Evolutionary conservation across 2,329 filamentous ascomycete genomes (phyloP), one percentile per base, ranked within the genome.

Genomic region (Cladosporium cucumerinum): DNA sequence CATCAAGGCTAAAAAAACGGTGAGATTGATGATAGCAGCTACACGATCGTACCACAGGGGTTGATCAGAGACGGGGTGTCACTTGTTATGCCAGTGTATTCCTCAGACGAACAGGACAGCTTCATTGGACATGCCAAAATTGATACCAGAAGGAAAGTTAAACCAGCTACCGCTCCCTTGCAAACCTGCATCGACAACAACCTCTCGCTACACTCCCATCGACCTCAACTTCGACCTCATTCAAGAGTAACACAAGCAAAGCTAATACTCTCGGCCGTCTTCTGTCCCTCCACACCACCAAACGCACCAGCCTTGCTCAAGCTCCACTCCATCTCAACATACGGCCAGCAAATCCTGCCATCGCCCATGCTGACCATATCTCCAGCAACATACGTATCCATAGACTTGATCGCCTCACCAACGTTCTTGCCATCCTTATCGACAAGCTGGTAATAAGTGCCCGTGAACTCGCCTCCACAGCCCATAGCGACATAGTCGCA

Each of bases 281-380:
- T 68, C 51, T 62, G 63, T 39, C 68, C 54, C 14, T 62, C 60
- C 21, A 62, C 60, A 23, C 65, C 60, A 14, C 64, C 67, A 14
- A 61, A 59, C 21, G 61, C 65, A 43, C 69, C 67, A 70, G 77
- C 69, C 59, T 68, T 65, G 59, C 76, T 76, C 57, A 84, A 72
- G 65, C 78, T 75, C 85, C 85, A 86, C 36, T 77, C 77, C 82
- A 85, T 85, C 72, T 78, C 78, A 61, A 86, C 83, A 67, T 86
- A 87, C 28, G 85, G 85, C 85, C 84, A 88, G 79, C 86, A 88
- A 69, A 88, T 79, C 57, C 83, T 79, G 25, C 82, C 83, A 66
- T 86, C 83, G n/a, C 76, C 69, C 78, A 86, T 82, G 34, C 83
- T 86, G 12, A 86, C 85, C 80, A 88, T 86, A 70, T 88, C 86